These are phyloP conservation scores for Phytophthora pinifolia DNA, from an alignment of 352 stramenopile species.

Conservation along the genomic window DNA sequence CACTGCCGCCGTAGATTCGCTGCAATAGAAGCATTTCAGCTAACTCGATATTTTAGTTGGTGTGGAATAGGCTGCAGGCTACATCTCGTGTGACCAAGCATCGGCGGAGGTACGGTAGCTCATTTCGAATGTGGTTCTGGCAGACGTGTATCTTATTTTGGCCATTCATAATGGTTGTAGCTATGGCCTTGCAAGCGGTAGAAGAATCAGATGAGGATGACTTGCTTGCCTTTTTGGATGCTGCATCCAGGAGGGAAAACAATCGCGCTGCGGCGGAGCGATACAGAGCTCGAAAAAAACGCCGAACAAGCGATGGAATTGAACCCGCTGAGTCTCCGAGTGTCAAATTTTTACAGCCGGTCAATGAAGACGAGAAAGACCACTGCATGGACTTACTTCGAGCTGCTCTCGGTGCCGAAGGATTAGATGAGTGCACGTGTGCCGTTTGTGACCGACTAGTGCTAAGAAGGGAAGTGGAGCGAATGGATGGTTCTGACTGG, in stretches of 20 bases:
- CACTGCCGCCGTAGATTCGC: no score
- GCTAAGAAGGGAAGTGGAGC: not conserved
- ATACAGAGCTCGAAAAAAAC: not conserved
- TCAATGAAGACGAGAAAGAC: not conserved
- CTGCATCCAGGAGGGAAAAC: not conserved
- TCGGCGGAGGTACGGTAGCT: no score
- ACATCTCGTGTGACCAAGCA: no score
- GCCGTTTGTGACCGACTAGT: not conserved
- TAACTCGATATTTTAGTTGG: no score
- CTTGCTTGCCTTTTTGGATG: not conserved
- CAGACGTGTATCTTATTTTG: no score
- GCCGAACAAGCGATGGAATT: not conserved
- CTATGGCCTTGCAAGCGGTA: no score
- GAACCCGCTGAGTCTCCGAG: no score
- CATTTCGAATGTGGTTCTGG: no score
- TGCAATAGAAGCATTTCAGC: no score
- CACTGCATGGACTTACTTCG: conserved; percentile 1
- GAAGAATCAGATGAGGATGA: not conserved
- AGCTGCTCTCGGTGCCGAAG: not conserved
- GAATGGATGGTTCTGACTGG: not conserved
- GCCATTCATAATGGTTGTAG: no score
- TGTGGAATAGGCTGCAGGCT: no score
- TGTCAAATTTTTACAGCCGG: not conserved
- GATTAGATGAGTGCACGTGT: not conserved
- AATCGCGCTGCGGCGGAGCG: not conserved